These are phyloP conservation scores for Ophiostoma ips DNA, from an alignment of 2,329 filamentous ascomycete genomes.

Conservation along the genomic window DNA sequence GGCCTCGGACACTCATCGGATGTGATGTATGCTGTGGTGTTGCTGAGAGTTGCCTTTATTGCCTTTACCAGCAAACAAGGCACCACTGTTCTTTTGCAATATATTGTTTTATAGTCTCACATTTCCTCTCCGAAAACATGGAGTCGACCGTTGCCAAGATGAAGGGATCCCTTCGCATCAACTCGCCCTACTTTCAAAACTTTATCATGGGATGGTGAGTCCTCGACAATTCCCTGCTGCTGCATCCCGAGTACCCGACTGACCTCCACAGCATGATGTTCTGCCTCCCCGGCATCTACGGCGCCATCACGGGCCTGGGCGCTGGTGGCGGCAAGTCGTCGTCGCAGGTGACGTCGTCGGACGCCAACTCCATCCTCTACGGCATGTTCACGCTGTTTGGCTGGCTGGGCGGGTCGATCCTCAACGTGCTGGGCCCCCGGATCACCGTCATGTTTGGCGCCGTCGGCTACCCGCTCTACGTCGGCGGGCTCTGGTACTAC, in stretches of 20 bases:
- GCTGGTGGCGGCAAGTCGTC: constrained; percentile 2
- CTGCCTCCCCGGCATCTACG: constrained; percentile 6
- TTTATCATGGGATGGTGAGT: not conserved
- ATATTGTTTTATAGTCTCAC: too few relatives aligned
- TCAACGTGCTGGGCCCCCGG: constrained; percentile 13
- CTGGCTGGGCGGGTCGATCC: constrained; percentile 9
- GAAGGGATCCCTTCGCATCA: not conserved
- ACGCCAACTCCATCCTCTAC: constrained; percentile 4
- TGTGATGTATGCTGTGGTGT: too few relatives aligned
- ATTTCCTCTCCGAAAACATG: too few relatives aligned
- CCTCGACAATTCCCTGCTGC: constrained; percentile 15
- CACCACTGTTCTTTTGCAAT: too few relatives aligned
- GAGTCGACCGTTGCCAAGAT: not conserved
- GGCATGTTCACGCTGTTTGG: constrained; percentile 8
- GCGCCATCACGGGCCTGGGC: constrained; percentile 5
- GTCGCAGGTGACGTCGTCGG: not conserved
- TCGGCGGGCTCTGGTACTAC: constrained; percentile 15
- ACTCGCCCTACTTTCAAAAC: not conserved
- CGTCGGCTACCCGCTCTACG: constrained; percentile 14
- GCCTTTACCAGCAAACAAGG: too few relatives aligned
- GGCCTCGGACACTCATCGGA: too few relatives aligned
- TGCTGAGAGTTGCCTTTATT: too few relatives aligned
- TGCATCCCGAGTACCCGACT: too few relatives aligned
- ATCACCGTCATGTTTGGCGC: constrained; percentile 12
- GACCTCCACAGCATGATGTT: constrained; percentile 17